A percentile compares a stretch with the other conserved stretches of the same genome.
phyloP scores from a whole-genome alignment of 352 stramenopile species.

The Phytophthora pluvialis region DNA sequence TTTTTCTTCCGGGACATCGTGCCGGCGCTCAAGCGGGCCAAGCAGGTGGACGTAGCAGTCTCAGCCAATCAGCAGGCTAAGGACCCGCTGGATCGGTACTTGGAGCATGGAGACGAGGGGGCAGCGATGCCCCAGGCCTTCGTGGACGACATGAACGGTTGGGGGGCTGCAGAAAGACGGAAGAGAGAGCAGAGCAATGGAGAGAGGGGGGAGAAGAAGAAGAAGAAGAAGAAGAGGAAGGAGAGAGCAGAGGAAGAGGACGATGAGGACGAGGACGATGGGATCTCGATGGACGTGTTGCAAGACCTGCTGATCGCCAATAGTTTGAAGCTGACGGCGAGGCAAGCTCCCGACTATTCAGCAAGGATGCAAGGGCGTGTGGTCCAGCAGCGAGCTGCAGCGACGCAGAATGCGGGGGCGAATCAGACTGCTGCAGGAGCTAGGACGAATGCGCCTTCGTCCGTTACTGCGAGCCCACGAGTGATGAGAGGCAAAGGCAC shows the following conservation, averaged over 20 bases:
- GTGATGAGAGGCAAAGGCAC: conserved; percentile 4
- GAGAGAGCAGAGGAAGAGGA: conserved; percentile 9
- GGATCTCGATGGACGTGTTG: conserved; percentile 10
- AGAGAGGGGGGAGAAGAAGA: conserved; percentile 14
- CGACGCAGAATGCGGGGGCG: not conserved
- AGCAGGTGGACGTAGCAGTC: not conserved
- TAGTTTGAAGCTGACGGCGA: conserved; percentile 17
- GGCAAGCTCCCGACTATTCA: conserved; percentile 22
- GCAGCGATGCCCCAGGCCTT: conserved; percentile 35
- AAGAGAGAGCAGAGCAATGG: conserved; percentile 10
- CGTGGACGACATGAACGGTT: conserved; percentile 46
- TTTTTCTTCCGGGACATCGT: conserved; percentile 38
- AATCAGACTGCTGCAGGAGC: not conserved
- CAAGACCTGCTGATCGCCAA: conserved; percentile 36
- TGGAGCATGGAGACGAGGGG: conserved; percentile 31
- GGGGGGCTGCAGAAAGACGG: conserved; percentile 23
- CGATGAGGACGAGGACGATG: conserved; percentile 19
- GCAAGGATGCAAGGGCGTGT: not conserved
- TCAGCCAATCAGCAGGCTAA: not conserved
- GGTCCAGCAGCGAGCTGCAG: conserved; percentile 5
- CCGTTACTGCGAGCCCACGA: not conserved
- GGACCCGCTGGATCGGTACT: conserved; percentile 43
- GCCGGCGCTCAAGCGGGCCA: conserved; percentile 31
- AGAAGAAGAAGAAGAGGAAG: conserved; percentile 6
- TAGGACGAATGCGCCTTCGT: not conserved